phyloP scores from a whole-genome alignment of 2,329 filamentous ascomycete species.

The Alternaria brassicae region DNA sequence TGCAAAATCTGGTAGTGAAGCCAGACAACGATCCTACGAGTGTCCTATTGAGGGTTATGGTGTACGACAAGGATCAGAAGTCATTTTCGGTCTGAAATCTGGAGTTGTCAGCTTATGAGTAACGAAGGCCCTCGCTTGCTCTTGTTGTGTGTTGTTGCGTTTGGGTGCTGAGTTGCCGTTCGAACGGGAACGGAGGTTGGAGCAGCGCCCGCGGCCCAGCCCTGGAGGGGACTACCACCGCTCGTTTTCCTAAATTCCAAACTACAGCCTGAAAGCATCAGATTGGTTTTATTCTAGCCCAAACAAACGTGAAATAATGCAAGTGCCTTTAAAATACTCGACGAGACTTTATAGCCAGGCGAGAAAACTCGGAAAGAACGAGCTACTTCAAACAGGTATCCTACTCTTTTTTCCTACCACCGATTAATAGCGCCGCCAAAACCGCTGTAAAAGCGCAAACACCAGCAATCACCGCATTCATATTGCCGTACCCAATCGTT shows the following conservation, averaged over 20 bases:
- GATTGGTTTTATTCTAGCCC: not conserved
- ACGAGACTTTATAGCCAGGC: not conserved
- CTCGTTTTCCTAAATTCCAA: not conserved
- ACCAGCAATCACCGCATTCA: conserved; percentile 61
- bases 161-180: not conserved
- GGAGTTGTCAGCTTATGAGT: not conserved
- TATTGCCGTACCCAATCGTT: conserved; percentile 63
- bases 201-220: not conserved
- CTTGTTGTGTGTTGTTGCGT: not conserved
- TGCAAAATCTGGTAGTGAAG: not conserved
- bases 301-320: not conserved
- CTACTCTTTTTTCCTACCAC: conserved; percentile 24
- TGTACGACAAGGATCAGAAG: not conserved
- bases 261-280: not conserved
- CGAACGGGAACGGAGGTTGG: not conserved
- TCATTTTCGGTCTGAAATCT: not conserved
- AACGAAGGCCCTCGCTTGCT: not conserved
- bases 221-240: not conserved
- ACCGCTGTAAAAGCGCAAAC: conserved; percentile 55
- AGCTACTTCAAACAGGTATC: not conserved
- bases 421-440: conserved; percentile 56
- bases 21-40: not conserved
- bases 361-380: not conserved
- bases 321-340: not conserved
- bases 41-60: not conserved